Evolutionary conservation across 1,284 basidiomycete species (phyloP).

Genomic region (Tilletia caries): DNA sequence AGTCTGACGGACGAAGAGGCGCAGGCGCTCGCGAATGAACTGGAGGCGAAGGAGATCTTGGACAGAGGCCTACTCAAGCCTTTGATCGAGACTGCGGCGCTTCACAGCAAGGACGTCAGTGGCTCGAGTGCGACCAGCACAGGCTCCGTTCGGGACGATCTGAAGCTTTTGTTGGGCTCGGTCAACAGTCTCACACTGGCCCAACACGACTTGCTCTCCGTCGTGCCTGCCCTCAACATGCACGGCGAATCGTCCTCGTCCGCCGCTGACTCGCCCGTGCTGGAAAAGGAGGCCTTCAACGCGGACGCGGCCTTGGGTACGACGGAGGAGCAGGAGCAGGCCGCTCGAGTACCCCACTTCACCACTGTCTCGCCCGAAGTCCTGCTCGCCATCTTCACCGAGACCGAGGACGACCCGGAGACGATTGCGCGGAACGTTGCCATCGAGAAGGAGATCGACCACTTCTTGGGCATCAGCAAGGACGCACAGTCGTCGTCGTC

Average conservation of each 20-base stretch:
- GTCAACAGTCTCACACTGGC: background rate
- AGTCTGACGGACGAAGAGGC: conserved; percentile 29
- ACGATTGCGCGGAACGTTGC: background rate
- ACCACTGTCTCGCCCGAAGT: conserved; percentile 6
- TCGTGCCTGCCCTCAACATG: background rate
- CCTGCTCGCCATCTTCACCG: conserved; percentile 8
- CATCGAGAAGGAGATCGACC: conserved; percentile 11
- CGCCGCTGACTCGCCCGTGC: background rate
- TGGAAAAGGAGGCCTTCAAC: conserved; percentile 15
- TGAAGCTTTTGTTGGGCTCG: conserved; percentile 6
- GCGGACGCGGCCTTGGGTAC: too few species aligned
- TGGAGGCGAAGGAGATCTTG: conserved; percentile 26
- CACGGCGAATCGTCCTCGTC: background rate
- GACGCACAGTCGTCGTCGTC: background rate
- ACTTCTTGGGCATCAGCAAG: conserved; percentile 2
- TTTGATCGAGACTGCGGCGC: conserved; percentile 4
- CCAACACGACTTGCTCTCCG: conserved; percentile 4
- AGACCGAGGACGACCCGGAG: background rate
- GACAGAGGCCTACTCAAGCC: conserved; percentile 49
- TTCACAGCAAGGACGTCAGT: background rate
- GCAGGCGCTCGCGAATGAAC: conserved; percentile 30
- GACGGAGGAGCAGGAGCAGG: background rate
- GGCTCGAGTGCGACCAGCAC: background rate
- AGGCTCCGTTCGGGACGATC: conserved; percentile 2
- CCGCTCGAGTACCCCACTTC: background rate